phyloP scores from a whole-genome alignment of 2,329 filamentous ascomycete genomes.

The Trichoderma gracile region DNA sequence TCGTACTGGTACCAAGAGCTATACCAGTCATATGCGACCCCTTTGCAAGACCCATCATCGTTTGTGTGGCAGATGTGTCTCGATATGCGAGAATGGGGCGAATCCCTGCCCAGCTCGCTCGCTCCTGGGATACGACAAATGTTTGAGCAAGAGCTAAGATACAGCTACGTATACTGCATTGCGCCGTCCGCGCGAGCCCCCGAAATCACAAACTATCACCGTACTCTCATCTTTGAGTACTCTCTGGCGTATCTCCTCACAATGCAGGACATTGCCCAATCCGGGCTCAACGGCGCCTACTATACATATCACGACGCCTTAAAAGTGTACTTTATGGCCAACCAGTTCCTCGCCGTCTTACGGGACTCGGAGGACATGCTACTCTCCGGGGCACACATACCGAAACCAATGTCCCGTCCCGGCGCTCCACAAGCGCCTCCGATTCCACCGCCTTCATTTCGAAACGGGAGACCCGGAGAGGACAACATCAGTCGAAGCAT shows the following conservation, averaged over 20 bases:
- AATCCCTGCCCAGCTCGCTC: constrained; percentile 68
- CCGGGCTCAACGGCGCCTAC: constrained; percentile 62
- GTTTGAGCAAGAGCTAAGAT: constrained; percentile 85
- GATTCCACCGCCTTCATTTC: constrained; percentile 48
- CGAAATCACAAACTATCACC: constrained; percentile 71
- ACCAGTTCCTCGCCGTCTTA: constrained; percentile 63
- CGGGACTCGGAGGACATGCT: constrained; percentile 58
- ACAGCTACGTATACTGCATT: constrained; percentile 87
- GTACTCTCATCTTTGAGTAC: constrained; percentile 82
- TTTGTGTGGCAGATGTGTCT: constrained; percentile 77
- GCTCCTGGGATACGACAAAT: constrained; percentile 68
- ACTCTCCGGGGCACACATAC: constrained; percentile 51
- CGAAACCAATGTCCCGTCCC: constrained; percentile 47
- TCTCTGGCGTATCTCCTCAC: constrained; percentile 78
- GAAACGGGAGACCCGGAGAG: constrained; percentile 40
- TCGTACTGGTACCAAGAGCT: constrained; percentile 88
- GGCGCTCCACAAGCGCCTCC: constrained; percentile 55
- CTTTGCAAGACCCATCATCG: constrained; percentile 66
- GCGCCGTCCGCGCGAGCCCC: constrained; percentile 76
- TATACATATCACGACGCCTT: constrained; percentile 87
- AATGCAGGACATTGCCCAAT: constrained; percentile 67
- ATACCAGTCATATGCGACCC: constrained; percentile 72
- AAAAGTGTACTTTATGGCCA: constrained; percentile 74
- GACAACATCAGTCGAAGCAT: constrained; percentile 59
- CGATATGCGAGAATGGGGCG: constrained; percentile 78